Evolutionary conservation across 139 green algal species (phyloP).

Genomic region (Parachlorella kessleri): DNA sequence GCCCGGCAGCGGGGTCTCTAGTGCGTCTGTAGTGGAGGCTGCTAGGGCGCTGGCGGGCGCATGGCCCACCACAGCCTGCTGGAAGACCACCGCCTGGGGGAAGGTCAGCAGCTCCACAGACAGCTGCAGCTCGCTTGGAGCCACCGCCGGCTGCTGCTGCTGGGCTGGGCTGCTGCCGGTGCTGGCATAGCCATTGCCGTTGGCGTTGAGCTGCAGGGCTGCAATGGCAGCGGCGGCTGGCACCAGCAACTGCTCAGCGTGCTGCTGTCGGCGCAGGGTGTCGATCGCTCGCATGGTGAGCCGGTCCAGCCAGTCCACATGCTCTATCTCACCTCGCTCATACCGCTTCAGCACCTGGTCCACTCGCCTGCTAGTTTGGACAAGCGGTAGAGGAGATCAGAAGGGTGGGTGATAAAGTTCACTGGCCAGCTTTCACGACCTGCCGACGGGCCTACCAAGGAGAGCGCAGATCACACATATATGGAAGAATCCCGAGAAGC

Average conservation of each 20-base stretch:
- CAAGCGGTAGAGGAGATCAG: neutral
- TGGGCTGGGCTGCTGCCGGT: neutral
- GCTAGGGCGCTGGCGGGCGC: neutral
- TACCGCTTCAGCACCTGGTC: slow-evolving; percentile 78
- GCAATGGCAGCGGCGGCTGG: neutral
- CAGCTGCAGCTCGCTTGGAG: slow-evolving; percentile 48
- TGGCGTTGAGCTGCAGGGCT: too few relatives aligned
- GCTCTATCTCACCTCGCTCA: slow-evolving; percentile 75
- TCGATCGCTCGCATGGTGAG: slow-evolving; percentile 61
- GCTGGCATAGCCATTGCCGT: neutral
- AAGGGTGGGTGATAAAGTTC: neutral
- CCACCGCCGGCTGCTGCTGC: slow-evolving; percentile 17
- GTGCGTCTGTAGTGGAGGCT: slow-evolving; percentile 15
- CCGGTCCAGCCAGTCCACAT: slow-evolving; percentile 85
- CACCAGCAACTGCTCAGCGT: neutral
- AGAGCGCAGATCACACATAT: too few relatives aligned
- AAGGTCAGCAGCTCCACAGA: slow-evolving; percentile 81
- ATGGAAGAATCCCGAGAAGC: too few relatives aligned
- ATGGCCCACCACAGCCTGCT: slow-evolving; percentile 43
- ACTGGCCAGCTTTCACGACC: too few relatives aligned
- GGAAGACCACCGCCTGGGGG: slow-evolving; percentile 86
- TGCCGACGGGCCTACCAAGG: too few relatives aligned
- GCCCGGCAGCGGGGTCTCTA: slow-evolving; percentile 30
- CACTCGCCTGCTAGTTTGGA: slow-evolving; percentile 41
- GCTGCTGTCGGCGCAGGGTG: slow-evolving; percentile 30